Percentiles rank a stretch among this genome's conserved stretches.
phyloP scores from a whole-genome alignment of 2,329 filamentous ascomycete genomes.

The Onygenales sp. region DNA sequence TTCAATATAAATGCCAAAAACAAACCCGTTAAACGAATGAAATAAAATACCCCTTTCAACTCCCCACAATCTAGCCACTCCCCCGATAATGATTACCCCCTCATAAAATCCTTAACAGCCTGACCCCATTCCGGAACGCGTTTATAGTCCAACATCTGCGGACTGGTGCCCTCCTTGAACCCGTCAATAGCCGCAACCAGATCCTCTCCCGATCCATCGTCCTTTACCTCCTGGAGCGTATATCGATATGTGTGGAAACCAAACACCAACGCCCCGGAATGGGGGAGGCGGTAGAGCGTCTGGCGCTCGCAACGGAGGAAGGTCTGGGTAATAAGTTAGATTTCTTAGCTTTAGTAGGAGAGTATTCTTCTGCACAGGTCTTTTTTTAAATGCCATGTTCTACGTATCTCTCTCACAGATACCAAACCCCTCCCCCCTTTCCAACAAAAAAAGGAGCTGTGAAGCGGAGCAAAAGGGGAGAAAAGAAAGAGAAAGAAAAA shows the following conservation, averaged over 20 bases:
- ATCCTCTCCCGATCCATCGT: constrained; percentile 45
- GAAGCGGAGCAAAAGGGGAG: neutral
- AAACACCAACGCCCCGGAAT: constrained; percentile 48
- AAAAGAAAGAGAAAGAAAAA: neutral
- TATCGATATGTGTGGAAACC: constrained; percentile 56
- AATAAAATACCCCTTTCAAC: neutral
- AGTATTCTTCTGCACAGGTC: neutral
- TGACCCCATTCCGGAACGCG: constrained; percentile 47
- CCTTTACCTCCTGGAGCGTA: constrained; percentile 44
- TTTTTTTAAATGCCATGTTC: too few species aligned
- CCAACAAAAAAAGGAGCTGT: constrained; percentile 1
- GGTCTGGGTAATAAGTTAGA: constrained; percentile 21
- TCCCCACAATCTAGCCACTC: neutral
- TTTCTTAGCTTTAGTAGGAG: constrained; percentile 1
- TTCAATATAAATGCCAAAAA: too few species aligned
- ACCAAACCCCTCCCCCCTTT: neutral
- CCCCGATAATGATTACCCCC: constrained; percentile 10
- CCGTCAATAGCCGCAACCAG: constrained; percentile 52
- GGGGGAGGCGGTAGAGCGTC: constrained; percentile 50
- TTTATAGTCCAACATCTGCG: constrained; percentile 52
- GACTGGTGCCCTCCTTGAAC: constrained; percentile 46
- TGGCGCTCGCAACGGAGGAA: constrained; percentile 50
- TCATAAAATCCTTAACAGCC: constrained; percentile 44
- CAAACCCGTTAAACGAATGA: neutral
- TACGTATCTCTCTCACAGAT: too few species aligned